phyloP scores from a whole-genome alignment of 257 asterid genomes.

The Solanum chiquidenum region DNA sequence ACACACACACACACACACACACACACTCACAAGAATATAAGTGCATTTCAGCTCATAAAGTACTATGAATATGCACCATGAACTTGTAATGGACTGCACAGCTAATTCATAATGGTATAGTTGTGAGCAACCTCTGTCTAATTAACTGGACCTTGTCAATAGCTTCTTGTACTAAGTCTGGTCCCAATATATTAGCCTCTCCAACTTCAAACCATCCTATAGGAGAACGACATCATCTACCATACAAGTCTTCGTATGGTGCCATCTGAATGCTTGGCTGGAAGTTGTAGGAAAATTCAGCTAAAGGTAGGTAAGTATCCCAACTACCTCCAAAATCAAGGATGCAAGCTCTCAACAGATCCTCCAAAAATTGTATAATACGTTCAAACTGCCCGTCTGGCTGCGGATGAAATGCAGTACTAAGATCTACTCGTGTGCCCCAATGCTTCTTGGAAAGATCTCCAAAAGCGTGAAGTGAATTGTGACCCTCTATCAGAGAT shows the following conservation, averaged over 20 bases:
- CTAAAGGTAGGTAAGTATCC: neutral
- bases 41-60: neutral
- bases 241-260: neutral
- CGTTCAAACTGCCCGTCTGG: neutral
- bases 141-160: neutral
- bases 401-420: neutral
- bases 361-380: neutral
- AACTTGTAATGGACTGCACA: neutral
- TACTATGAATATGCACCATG: neutral
- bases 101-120: neutral
- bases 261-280: neutral
- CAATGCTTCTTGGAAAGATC: neutral
- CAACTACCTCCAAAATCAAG: neutral
- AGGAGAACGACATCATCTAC: neutral
- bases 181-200: neutral
- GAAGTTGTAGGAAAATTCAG: neutral
- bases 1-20: neutral
- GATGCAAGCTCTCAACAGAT: neutral
- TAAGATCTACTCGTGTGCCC: neutral
- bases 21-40: neutral
- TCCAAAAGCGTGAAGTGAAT: neutral
- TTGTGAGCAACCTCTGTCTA: neutral
- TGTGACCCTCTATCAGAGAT: neutral
- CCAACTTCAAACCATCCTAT: neutral
- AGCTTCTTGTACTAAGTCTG: neutral